These are phyloP conservation scores for Coprinopsis marcescibilis DNA, from an alignment of 768 basidiomycete genomes.

Conservation along the genomic window DNA sequence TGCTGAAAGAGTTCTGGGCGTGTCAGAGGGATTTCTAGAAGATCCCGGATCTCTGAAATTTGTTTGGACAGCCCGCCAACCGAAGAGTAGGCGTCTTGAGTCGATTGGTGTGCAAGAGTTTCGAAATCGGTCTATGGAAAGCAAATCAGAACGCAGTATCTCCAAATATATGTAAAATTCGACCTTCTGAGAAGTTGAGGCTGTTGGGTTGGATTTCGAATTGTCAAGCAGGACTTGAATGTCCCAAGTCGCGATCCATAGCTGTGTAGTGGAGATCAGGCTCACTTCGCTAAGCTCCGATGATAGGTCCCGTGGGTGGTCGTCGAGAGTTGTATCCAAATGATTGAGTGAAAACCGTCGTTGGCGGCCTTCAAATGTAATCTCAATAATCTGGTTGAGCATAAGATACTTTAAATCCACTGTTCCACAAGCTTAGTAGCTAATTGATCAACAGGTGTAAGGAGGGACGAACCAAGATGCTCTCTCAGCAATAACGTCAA, in stretches of 20 bases:
- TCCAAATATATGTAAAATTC: conserved; percentile 11
- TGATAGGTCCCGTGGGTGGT: conserved; percentile 35
- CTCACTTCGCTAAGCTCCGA: conserved; percentile 39
- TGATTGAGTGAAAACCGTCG: conserved; percentile 54
- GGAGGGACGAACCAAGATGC: conserved; percentile 47
- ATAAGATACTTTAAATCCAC: conserved; percentile 72
- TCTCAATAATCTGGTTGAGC: conserved; percentile 51
- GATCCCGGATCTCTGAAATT: conserved; percentile 64
- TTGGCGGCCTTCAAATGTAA: conserved; percentile 53
- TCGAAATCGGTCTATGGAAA: conserved; percentile 43
- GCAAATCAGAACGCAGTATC: background rate
- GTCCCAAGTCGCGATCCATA: conserved; percentile 51
- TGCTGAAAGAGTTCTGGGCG: conserved; percentile 28
- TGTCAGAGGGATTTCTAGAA: conserved; percentile 29
- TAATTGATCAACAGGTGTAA: conserved; percentile 11
- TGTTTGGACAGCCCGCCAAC: conserved; percentile 89
- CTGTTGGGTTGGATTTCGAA: conserved; percentile 11
- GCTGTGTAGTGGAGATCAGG: conserved; percentile 24
- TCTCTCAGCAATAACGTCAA: conserved; percentile 61
- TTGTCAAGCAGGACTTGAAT: conserved; percentile 40
- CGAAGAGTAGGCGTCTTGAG: conserved; percentile 61
- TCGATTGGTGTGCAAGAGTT: conserved; percentile 35
- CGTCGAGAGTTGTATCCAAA: conserved; percentile 27
- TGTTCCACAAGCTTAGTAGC: conserved; percentile 23
- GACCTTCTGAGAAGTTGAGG: conserved; percentile 4